Evolutionary conservation across 2,329 filamentous ascomycete species (phyloP).

Genomic region (Volutella citrinella): DNA sequence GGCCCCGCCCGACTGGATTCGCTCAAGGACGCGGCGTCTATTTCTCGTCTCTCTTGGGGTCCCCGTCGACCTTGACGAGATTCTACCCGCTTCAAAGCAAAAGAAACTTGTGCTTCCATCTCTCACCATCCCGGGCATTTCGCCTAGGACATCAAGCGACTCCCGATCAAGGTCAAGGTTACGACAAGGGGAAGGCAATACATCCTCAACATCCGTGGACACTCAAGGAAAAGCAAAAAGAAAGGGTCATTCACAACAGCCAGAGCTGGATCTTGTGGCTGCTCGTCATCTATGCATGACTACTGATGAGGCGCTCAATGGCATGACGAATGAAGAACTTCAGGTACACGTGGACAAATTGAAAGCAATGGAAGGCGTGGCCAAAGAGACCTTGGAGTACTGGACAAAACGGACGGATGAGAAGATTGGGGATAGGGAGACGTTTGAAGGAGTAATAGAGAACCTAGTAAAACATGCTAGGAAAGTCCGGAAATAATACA

Average conservation of each 20-base stretch:
- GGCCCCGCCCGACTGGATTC: constrained; percentile 96
- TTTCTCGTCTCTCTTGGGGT: constrained; percentile 96
- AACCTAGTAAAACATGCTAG: constrained; percentile 90
- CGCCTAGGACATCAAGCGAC: constrained; percentile 53
- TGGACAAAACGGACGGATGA: constrained; percentile 86
- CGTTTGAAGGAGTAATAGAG: constrained; percentile 95
- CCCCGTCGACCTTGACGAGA: constrained; percentile 94
- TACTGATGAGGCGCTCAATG: constrained; percentile 77
- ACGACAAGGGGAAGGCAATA: constrained; percentile 47
- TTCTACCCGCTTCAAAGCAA: constrained; percentile 93
- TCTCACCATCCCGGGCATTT: constrained; percentile 65
- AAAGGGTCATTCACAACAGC: constrained; percentile 63
- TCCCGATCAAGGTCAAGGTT: constrained; percentile 46
- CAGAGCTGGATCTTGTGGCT: constrained; percentile 74
- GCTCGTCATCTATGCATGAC: constrained; percentile 77
- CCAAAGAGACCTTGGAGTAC: constrained; percentile 77
- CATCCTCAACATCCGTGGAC: constrained; percentile 58
- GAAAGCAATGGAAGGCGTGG: constrained; percentile 65
- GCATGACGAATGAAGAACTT: constrained; percentile 77
- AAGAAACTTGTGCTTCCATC: constrained; percentile 95
- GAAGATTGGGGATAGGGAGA: constrained; percentile 85
- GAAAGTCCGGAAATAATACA: constrained; percentile 79
- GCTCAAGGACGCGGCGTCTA: constrained; percentile 87
- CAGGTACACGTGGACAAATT: constrained; percentile 67
- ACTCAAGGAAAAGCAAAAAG: constrained; percentile 52